A percentile compares a stretch with the other conserved stretches of the same genome.
Evolutionary conservation across 1,284 basidiomycete species (phyloP).

Genomic region (Chondrostereum purpureum): DNA sequence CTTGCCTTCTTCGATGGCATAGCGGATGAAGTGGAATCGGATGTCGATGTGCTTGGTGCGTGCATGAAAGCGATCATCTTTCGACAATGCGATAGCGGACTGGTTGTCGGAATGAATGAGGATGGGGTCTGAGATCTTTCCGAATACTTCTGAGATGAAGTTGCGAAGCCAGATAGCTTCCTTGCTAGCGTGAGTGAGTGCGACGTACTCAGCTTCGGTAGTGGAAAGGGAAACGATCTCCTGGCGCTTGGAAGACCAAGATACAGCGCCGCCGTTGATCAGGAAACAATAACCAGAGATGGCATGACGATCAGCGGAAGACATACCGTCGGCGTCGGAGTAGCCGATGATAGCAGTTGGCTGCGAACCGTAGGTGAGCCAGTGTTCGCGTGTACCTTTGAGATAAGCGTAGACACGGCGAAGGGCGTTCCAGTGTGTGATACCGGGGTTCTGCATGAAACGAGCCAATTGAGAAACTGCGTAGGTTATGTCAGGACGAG

Average conservation of each 20-base stretch:
- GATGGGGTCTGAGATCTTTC: slow-evolving; percentile 5
- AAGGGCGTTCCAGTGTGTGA: slow-evolving; percentile 9
- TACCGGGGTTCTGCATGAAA: slow-evolving; percentile 7
- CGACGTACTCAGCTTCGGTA: slow-evolving; percentile 22
- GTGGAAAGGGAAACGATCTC: slow-evolving; percentile 17
- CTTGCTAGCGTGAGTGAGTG: slow-evolving; percentile 14
- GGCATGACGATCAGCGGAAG: slow-evolving; percentile 16
- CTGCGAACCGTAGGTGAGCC: slow-evolving; percentile 9
- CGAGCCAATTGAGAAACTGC: slow-evolving; percentile 10
- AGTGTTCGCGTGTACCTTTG: slow-evolving; percentile 8
- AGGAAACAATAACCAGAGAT: slow-evolving; percentile 21
- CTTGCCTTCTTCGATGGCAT: slow-evolving; percentile 19
- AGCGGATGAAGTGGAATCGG: slow-evolving; percentile 24
- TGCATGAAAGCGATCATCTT: slow-evolving; percentile 21
- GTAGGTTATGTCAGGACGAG: slow-evolving; percentile 10
- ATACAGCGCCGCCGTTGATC: slow-evolving; percentile 15
- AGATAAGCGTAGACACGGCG: slow-evolving; percentile 13
- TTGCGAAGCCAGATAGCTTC: slow-evolving; percentile 15
- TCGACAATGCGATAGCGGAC: slow-evolving; percentile 19
- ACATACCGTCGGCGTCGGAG: slow-evolving; percentile 24
- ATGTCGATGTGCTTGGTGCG: slow-evolving; percentile 34
- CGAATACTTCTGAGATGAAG: slow-evolving; percentile 4
- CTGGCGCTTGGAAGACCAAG: slow-evolving; percentile 19
- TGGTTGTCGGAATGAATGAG: slow-evolving; percentile 20
- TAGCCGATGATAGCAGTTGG: slow-evolving; percentile 12